These are phyloP conservation scores for Leccinum uliginosum DNA, from an alignment of 768 basidiomycete genomes.

Conservation along the genomic window DNA sequence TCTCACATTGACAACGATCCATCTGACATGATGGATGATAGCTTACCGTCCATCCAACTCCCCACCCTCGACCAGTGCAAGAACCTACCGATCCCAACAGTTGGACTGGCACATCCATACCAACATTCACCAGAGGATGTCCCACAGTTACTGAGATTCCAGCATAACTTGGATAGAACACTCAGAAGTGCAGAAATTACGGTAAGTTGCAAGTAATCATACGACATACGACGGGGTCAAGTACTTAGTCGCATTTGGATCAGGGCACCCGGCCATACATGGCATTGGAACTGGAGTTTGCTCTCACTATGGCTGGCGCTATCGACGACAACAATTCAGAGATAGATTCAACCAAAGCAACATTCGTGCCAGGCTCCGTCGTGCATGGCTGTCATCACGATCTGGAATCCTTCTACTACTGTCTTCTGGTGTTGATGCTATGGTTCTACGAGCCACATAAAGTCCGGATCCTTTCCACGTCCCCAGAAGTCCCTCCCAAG, in stretches of 20 bases:
- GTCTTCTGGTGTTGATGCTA: not conserved
- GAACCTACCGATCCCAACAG: not conserved
- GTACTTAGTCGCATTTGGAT: not conserved
- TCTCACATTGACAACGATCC: not conserved
- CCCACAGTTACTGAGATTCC: too few relatives aligned
- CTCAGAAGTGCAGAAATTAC: not conserved
- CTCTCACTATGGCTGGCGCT: not conserved
- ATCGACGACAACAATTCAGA: too few relatives aligned
- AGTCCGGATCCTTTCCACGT: not conserved
- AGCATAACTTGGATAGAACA: not conserved
- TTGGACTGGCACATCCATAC: not conserved
- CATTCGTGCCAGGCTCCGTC: too few relatives aligned
- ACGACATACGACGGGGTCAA: too few relatives aligned
- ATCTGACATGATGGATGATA: not conserved
- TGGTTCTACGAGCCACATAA: not conserved
- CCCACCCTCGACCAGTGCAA: not conserved
- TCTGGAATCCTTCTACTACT: not conserved
- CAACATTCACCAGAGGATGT: not conserved
- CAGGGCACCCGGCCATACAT: not conserved
- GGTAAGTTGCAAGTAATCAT: not conserved
- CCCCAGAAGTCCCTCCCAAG: not conserved
- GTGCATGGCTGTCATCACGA: not conserved
- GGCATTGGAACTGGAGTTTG: not conserved
- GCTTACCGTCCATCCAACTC: not conserved
- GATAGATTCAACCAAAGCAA: too few relatives aligned